These are phyloP conservation scores for Yamagishiella unicocca DNA, from an alignment of 139 green algal species.

Conservation along the genomic window DNA sequence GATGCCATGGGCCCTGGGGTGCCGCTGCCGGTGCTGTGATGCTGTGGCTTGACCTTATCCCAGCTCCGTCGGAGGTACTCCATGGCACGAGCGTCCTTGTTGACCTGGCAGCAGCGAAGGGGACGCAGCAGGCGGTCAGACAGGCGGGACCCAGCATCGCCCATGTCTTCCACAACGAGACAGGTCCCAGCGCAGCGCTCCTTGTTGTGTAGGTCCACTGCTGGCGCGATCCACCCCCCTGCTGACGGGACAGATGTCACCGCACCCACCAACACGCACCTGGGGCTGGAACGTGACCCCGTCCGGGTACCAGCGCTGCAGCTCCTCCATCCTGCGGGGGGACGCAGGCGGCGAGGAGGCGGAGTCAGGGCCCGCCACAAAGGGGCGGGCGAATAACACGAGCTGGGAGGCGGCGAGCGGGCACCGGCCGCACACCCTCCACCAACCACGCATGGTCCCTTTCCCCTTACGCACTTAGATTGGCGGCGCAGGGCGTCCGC, in stretches of 20 bases:
- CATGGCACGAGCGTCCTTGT: conserved; percentile 40
- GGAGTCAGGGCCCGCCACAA: no score
- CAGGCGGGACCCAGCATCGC: neutral
- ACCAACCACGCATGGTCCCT: no score
- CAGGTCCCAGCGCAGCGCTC: no score
- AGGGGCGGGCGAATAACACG: no score
- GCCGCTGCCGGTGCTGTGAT: conserved; percentile 1
- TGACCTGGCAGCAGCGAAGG: conserved; percentile 45
- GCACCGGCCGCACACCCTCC: no score
- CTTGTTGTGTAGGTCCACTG: neutral
- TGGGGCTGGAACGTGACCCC: conserved; percentile 85
- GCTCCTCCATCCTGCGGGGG: conserved; percentile 58
- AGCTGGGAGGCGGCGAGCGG: no score
- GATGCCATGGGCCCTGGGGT: neutral
- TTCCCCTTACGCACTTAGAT: no score
- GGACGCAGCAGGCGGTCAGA: neutral
- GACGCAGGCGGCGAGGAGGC: no score
- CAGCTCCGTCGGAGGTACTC: conserved; percentile 58
- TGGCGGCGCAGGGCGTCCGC: conserved; percentile 73
- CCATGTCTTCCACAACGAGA: no score
- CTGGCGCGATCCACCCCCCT: no score
- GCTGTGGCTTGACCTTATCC: conserved; percentile 17
- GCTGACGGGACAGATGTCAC: no score
- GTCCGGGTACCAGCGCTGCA: conserved; percentile 73
- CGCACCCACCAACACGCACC: no score